phyloP scores from a whole-genome alignment of 2,329 filamentous ascomycete species.

The Sporothrix schenckii region DNA sequence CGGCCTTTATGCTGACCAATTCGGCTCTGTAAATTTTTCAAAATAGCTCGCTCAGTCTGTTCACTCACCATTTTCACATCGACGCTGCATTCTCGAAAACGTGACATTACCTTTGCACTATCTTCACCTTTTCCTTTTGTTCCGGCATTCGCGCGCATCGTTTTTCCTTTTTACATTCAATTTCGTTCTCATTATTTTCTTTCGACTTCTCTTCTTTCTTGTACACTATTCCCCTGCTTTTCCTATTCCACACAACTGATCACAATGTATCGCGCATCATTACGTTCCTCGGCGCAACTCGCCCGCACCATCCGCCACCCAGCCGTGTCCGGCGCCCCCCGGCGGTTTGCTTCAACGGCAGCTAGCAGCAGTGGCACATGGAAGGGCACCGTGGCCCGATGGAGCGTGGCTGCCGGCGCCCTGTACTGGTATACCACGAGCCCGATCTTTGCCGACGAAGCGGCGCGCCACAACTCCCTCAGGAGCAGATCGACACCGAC shows the following conservation, averaged over 20 bases:
- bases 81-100: neutral
- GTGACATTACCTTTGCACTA: neutral
- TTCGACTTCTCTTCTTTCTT: conserved; percentile 13
- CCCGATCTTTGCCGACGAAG: conserved; percentile 81
- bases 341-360: conserved; percentile 55
- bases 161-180: neutral
- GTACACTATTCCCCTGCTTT: conserved; percentile 26
- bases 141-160: conserved; percentile 13
- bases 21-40: conserved; percentile 32
- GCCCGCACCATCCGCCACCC: conserved; percentile 49
- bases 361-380: conserved; percentile 72
- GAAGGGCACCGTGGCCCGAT: conserved; percentile 74
- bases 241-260: conserved; percentile 1
- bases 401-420: conserved; percentile 73
- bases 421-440: conserved; percentile 96
- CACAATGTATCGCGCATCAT: conserved; percentile 57
- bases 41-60: conserved; percentile 9
- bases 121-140: conserved; percentile 9
- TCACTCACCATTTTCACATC: conserved; percentile 8
- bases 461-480: conserved; percentile 51
- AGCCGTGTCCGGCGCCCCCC: conserved; percentile 46
- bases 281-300: conserved; percentile 52
- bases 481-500: conserved; percentile 41
- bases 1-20: conserved; percentile 30
- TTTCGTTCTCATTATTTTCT: conserved; percentile 1